Evolutionary conservation across 306 rosid species (phyloP), one percentile per base, ranked within the genome.

Genomic region (Acacia melanoxylon): DNA sequence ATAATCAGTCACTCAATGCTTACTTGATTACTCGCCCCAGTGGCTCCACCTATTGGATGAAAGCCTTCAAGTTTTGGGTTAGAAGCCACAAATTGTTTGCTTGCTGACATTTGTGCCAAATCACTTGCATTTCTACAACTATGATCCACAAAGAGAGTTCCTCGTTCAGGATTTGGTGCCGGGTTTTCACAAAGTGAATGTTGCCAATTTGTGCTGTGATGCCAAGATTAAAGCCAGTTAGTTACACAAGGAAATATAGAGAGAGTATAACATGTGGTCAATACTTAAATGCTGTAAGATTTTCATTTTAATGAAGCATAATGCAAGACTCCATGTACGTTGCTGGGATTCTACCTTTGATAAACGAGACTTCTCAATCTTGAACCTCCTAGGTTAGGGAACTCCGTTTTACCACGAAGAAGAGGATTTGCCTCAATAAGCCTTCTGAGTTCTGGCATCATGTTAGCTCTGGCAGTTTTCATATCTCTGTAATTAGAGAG

Each of bases 351-450:
- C 14, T 73, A 87, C 92, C 91, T 85, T 68, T 89, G 91, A 83
- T 85, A 76, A 68, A 86, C 20, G 11, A 89, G 89, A 48, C 22
- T 74, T 69, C 76, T 68, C 72, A 87, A 68, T 81, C 92, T 85
- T 56, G 92, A 81, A 49, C 3, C 16, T 83, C 24, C 80, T 6
- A 83, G 2, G 24, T 0, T 49, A 8, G 91, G 92, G 67, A 87
- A 80, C 80, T 81, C 76, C 78, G 80, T 31, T 74, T 87, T 89
- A 7, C 83, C 89, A 10, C 74, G 78, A 37, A 85, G 75, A 68
- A 56, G 16, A 17, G 92, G 91, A 61, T 89, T 87, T 46, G 78
- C 80, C 7, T 85, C 88, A 0, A 87, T 51, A 44, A 87, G 88
- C 84, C 81, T 68, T 52, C 76, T 89, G 42, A 89, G 84, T 41